Evolutionary conservation across 2,329 filamentous ascomycete species (phyloP).

Genomic region (Lachnellula hyalina): DNA sequence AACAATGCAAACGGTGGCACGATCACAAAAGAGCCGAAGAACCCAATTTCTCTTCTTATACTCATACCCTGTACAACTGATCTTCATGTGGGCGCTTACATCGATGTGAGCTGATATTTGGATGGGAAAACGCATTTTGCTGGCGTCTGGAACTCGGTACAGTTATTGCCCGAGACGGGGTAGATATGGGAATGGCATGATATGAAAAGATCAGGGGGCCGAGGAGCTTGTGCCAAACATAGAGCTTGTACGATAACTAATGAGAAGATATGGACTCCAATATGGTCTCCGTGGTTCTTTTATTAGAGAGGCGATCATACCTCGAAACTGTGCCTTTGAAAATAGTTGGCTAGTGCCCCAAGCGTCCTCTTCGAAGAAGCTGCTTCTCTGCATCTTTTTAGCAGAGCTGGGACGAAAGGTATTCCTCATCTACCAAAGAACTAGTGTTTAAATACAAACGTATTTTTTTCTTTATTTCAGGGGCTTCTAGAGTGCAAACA

Average conservation of each 20-base stretch:
- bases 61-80: conserved; percentile 86
- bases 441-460: not conserved
- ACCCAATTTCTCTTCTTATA: conserved; percentile 93
- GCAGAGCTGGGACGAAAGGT: not conserved
- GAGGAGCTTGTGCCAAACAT: not conserved
- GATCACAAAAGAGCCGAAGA: conserved; percentile 78
- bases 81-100: conserved; percentile 84
- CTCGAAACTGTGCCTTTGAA: too few relatives aligned
- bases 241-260: not conserved
- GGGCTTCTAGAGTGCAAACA: too few relatives aligned
- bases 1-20: conserved; percentile 65
- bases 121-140: conserved; percentile 14
- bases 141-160: conserved; percentile 17
- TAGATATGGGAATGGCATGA: not conserved
- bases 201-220: not conserved
- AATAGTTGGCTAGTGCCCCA: not conserved
- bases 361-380: not conserved
- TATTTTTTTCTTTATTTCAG: too few relatives aligned
- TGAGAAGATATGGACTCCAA: not conserved
- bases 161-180: not conserved
- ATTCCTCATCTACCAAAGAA: not conserved
- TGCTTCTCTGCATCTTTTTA: not conserved
- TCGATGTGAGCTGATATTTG: conserved; percentile 13
- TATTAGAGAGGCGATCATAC: too few relatives aligned
- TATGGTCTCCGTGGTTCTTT: not conserved